A percentile compares a stretch with the other conserved stretches of the same genome.
These are phyloP conservation scores for Salvia rosmarinus DNA, from an alignment of 257 asterid genomes.

Conservation along the genomic window DNA sequence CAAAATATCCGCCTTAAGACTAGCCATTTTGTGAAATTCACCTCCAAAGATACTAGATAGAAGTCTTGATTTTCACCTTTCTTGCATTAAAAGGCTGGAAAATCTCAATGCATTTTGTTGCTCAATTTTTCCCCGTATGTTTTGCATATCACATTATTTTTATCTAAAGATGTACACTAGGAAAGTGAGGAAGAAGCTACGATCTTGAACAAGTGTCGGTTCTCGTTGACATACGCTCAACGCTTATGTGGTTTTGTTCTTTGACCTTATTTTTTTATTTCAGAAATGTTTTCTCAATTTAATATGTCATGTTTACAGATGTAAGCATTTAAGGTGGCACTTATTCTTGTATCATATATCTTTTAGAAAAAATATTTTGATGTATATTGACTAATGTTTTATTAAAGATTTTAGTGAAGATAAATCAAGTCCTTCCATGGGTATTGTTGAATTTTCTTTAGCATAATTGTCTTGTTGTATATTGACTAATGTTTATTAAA, in stretches of 20 bases:
- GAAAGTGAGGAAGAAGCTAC: constrained; percentile 99
- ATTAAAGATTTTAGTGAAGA: too few species aligned
- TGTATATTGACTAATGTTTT: too few species aligned
- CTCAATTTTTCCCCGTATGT: constrained; percentile 28
- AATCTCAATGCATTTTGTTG: constrained; percentile 14
- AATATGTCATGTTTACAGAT: not conserved
- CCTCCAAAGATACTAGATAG: constrained; percentile 10
- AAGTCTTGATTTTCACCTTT: not conserved
- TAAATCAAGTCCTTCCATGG: too few species aligned
- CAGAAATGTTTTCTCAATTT: not conserved
- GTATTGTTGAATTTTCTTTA: too few species aligned
- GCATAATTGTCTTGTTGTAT: too few species aligned
- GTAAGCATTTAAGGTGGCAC: not conserved
- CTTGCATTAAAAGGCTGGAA: constrained; percentile 18
- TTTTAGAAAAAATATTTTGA: not conserved
- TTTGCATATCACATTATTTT: constrained; percentile 25
- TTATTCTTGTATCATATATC: not conserved
- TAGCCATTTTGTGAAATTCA: constrained; percentile 9
- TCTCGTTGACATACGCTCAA: constrained; percentile 93
- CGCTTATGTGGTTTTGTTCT: constrained; percentile 89
- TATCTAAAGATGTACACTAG: constrained; percentile 49
- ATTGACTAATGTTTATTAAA: too few species aligned
- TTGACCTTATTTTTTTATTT: constrained; percentile 11
- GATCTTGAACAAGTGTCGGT: constrained; percentile 99
- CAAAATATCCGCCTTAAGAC: not conserved